Conservation (phyloP, 768 basidiomycete genomes). For the Agaricus subrufescens region DNA sequence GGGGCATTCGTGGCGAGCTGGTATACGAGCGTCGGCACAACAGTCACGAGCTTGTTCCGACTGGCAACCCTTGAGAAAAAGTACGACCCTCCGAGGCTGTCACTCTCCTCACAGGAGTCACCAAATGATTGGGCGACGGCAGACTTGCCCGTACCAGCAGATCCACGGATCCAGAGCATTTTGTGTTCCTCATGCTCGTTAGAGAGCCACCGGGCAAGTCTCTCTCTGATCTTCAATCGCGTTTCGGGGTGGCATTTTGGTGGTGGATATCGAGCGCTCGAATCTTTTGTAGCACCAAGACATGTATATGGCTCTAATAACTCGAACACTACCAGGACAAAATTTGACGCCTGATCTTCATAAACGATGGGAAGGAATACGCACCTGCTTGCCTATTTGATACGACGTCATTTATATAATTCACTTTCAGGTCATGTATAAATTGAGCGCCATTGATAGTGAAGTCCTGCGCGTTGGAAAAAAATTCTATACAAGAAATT, state of each 20-base stretch:
- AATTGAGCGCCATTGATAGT: too few species aligned
- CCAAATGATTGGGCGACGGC: constrained; percentile 5
- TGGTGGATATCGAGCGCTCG: background rate
- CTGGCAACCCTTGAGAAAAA: background rate
- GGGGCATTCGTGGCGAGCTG: background rate
- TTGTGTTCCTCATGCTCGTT: background rate
- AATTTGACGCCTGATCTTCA: background rate
- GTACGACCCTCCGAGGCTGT: background rate
- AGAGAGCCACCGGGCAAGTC: background rate
- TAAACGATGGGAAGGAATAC: background rate
- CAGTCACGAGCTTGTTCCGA: background rate
- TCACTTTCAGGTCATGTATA: too few species aligned
- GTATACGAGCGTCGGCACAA: constrained; percentile 1
- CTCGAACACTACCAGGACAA: background rate
- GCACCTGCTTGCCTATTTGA: background rate
- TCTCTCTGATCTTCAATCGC: background rate
- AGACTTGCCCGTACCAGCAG: constrained; percentile 8
- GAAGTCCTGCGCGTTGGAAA: too few species aligned
- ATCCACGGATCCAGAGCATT: constrained; percentile 5
- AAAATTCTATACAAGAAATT: too few species aligned
- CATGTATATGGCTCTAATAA: background rate
- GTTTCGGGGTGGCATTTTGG: too few species aligned
- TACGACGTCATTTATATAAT: background rate
- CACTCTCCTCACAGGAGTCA: background rate
- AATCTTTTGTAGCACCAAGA: background rate